These are phyloP conservation scores for Linderina pennispora DNA, from an alignment of 192 early-diverging fungal genomes.

Conservation along the genomic window DNA sequence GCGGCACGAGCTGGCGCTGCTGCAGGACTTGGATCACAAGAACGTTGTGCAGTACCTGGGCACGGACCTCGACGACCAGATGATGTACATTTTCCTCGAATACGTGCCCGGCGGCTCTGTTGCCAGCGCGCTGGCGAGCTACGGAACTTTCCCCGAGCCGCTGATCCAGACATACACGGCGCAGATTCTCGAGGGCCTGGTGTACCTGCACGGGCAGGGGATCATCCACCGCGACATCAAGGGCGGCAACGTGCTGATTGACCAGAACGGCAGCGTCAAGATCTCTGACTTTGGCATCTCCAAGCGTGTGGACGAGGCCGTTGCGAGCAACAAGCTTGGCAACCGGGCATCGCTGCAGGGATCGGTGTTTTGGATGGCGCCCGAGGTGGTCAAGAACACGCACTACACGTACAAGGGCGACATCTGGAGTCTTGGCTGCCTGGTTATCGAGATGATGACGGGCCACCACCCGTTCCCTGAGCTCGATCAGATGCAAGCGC, in stretches of 20 bases:
- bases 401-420: slow-evolving; percentile 90
- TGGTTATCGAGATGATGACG: slow-evolving; percentile 98
- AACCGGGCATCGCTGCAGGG: slow-evolving; percentile 84
- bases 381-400: slow-evolving; percentile 91
- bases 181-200: slow-evolving; percentile 89
- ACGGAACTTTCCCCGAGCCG: slow-evolving; percentile 81
- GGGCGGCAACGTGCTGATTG: slow-evolving; percentile 90
- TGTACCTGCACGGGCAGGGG: slow-evolving; percentile 88
- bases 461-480: slow-evolving; percentile 87
- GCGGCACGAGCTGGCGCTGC: slow-evolving; percentile 80
- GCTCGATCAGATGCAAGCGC: slow-evolving; percentile 74
- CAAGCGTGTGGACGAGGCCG: slow-evolving; percentile 80
- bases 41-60: slow-evolving; percentile 96
- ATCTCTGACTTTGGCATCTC: slow-evolving; percentile 99
- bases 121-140: slow-evolving; percentile 73
- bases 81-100: slow-evolving; percentile 91
- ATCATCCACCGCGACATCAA: slow-evolving; percentile 99
- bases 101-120: slow-evolving; percentile 98
- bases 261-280: slow-evolving; percentile 89
- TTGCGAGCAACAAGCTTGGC: slow-evolving; percentile 37
- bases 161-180: slow-evolving; percentile 78
- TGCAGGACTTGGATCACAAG: slow-evolving; percentile 89
- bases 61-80: slow-evolving; percentile 66
- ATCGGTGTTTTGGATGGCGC: slow-evolving; percentile 99
- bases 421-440: slow-evolving; percentile 92